phyloP scores from a whole-genome alignment of 1,284 basidiomycete genomes.

The Ceratobasidium sp. region DNA sequence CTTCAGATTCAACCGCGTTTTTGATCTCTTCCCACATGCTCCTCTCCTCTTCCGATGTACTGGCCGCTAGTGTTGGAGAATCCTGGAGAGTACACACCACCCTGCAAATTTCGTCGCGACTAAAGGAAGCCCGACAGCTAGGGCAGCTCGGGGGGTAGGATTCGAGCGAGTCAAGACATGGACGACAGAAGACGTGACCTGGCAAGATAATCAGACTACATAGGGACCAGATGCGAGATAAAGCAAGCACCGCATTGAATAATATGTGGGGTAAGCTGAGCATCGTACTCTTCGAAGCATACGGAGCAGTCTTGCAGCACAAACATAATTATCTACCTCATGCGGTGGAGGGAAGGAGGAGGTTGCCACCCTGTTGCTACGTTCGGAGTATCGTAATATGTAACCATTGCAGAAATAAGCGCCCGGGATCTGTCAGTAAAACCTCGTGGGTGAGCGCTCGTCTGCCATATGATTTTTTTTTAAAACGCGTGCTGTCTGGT shows the following conservation, averaged over 20 bases:
- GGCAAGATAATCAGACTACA: background rate
- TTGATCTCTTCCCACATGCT: no score
- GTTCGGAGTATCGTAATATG: no score
- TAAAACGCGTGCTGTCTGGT: no score
- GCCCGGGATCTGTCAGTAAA: no score
- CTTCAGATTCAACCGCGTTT: no score
- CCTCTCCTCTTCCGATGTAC: no score
- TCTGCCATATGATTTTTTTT: no score
- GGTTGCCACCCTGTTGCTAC: no score
- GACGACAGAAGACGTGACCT: background rate
- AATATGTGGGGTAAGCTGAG: slow-evolving; percentile 11
- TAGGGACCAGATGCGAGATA: background rate
- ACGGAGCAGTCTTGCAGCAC: slow-evolving; percentile 22
- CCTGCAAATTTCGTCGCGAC: background rate
- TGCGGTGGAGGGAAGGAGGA: background rate
- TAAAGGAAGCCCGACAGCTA: background rate
- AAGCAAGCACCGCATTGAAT: slow-evolving; percentile 14
- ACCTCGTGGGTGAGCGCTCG: no score
- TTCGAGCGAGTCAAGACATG: background rate
- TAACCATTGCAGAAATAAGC: no score
- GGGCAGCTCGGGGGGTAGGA: background rate
- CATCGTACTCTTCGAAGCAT: slow-evolving; percentile 29
- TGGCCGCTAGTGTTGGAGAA: no score
- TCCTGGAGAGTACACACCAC: background rate
- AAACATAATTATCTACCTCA: slow-evolving; percentile 2